Base-by-base conservation (phyloP, 2,329 filamentous ascomycete species). In the Alternaria panax region DNA sequence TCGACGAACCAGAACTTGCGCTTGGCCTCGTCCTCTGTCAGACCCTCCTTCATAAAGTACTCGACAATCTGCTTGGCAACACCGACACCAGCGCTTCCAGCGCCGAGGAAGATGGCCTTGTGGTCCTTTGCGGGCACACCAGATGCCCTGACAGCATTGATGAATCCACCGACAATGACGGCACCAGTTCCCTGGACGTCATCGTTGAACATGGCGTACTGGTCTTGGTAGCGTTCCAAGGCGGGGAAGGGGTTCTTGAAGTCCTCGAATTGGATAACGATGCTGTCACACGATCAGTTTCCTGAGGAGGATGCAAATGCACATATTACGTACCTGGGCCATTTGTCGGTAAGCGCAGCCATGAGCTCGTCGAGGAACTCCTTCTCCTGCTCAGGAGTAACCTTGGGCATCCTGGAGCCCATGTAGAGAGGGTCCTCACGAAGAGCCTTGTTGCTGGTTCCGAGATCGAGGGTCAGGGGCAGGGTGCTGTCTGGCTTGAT, bases 301-400 rank as follows among this genome's bases (percentile, higher is more conserved):
- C 60, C 63, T 32, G 25, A 51, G 55, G 6, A 27, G 40, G 14
- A 40, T 25, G 40, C 24, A 24, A 30, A n/a, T 27, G 52, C 14
- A 41, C 60, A 63, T 34, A 14, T 57, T 60, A 80, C 84, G 79
- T 79, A 86, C 84, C 84, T 86, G 56, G 88, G 88, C 88, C 88
- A 90, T 66, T 85, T 84, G 78, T 97, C 92, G 57, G 90, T 90
- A 62, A 92, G 86, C 57, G 95, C 94, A 72, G 87, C 86, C 95
- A 99, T 98, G 83, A 99, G 90, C 84, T 98, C 95, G 76, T 98
- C 95, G 83, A 98, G 88, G 81, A 98, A 98, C 66, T 92, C 92
- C 77, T 90, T 88, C 82, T 96, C 92, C 71, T 94, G 89, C 53
- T 90, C 85, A 20, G 90, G 82, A 7, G 90, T 85, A 54, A 94